Percentiles rank a stretch among this genome's conserved stretches.
These are phyloP conservation scores for Nepenthes gracilis DNA, from an alignment of 148 eudicot species.

Conservation along the genomic window DNA sequence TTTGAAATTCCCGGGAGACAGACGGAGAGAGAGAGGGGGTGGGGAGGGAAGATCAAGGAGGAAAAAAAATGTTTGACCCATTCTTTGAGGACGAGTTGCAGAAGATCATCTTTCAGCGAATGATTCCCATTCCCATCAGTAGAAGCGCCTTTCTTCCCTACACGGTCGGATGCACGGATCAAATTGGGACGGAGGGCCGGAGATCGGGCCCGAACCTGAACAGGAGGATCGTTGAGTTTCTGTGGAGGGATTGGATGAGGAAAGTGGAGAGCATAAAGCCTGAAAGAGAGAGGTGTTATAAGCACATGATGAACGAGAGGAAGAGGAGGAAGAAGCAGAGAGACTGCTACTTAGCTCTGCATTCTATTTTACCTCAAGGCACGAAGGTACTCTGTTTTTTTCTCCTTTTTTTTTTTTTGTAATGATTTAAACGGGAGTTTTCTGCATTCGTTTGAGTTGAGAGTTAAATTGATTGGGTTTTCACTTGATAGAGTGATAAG, in stretches of 20 bases:
- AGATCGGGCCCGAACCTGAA: slow-evolving; percentile 2
- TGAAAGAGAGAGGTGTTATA: slow-evolving; percentile 18
- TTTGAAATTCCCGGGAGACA: slow-evolving; percentile 1
- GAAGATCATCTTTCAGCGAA: slow-evolving; percentile 1
- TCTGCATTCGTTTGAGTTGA: not conserved
- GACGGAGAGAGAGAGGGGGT: not conserved
- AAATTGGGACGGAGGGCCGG: not conserved
- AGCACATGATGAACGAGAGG: slow-evolving; percentile 37
- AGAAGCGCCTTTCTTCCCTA: slow-evolving; percentile 21
- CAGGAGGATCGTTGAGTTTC: slow-evolving; percentile 27
- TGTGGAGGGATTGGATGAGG: slow-evolving; percentile 13
- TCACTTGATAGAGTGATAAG: slow-evolving; percentile 27
- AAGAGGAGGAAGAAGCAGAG: slow-evolving; percentile 33
- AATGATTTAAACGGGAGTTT: not conserved
- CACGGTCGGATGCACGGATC: not conserved
- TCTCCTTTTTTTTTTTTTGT: not conserved
- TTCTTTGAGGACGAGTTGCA: slow-evolving; percentile 14
- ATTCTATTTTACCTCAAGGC: slow-evolving; percentile 17
- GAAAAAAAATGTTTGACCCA: slow-evolving; percentile 13
- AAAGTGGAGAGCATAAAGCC: not conserved
- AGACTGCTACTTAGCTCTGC: slow-evolving; percentile 17
- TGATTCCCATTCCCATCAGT: not conserved
- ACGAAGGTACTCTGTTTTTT: slow-evolving; percentile 17
- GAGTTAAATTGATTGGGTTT: not conserved
- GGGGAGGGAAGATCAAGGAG: not conserved